Percentiles rank a stretch among this genome's conserved stretches.
Evolutionary conservation across 495 filamentous ascomycete genomes (phyloP).

Genomic region (Evansstolkia leycettana): DNA sequence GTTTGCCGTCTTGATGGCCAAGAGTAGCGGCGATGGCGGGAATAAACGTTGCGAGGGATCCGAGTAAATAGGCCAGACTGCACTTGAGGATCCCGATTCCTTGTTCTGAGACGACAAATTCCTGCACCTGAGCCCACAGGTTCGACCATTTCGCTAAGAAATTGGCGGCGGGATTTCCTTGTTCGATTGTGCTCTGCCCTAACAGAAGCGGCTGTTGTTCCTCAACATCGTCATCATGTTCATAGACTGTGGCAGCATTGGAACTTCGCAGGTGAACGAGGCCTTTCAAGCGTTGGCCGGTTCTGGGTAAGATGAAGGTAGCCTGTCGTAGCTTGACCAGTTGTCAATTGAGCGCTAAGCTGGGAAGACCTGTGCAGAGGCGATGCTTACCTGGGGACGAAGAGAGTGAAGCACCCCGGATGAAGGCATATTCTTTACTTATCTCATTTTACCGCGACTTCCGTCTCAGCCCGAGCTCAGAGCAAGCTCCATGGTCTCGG

Average conservation of each 20-base stretch:
- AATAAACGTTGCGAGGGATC: conserved; percentile 79
- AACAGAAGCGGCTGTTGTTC: conserved; percentile 31
- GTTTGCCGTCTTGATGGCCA: conserved; percentile 86
- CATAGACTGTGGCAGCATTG: conserved; percentile 3
- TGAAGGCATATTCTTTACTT: conserved; percentile 19
- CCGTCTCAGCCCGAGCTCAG: conserved; percentile 5
- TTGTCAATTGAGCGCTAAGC: background rate
- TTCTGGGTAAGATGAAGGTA: conserved; percentile 38
- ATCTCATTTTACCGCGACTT: conserved; percentile 11
- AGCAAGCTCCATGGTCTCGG: background rate
- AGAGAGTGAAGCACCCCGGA: conserved; percentile 21
- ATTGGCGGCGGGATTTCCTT: conserved; percentile 7
- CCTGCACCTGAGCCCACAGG: conserved; percentile 11
- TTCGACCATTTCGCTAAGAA: conserved; percentile 5
- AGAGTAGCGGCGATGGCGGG: conserved; percentile 57
- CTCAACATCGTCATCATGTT: conserved; percentile 10
- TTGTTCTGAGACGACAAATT: conserved; percentile 39
- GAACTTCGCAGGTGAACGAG: conserved; percentile 33
- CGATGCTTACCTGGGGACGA: conserved; percentile 23
- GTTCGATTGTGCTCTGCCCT: conserved; percentile 11
- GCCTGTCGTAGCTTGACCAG: conserved; percentile 36
- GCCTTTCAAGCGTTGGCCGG: conserved; percentile 40
- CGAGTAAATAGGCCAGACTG: conserved; percentile 81
- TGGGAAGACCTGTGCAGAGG: background rate
- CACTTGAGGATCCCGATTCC: conserved; percentile 81